Percentiles rank a stretch among this genome's conserved stretches.
phyloP scores from a whole-genome alignment of 768 basidiomycete species.

The Galerina sulciceps region DNA sequence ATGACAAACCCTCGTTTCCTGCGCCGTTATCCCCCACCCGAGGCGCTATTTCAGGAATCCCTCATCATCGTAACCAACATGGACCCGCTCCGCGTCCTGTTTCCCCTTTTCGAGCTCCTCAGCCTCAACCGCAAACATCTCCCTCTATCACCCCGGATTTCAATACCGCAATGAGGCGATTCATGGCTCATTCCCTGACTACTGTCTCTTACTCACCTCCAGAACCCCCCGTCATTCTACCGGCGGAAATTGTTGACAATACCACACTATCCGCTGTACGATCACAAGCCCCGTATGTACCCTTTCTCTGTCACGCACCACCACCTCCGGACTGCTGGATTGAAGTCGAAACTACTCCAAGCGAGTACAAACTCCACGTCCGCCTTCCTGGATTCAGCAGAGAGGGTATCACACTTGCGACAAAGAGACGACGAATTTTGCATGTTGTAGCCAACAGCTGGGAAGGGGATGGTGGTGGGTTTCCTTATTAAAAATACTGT shows the following conservation, averaged over 20 bases:
- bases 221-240: slow-evolving; percentile 62
- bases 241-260: slow-evolving; percentile 32
- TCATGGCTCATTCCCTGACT: slow-evolving; percentile 16
- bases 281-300: slow-evolving; percentile 34
- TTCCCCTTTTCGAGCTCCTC: slow-evolving; percentile 27
- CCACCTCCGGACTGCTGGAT: slow-evolving; percentile 66
- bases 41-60: not conserved
- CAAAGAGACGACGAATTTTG: slow-evolving; percentile 66
- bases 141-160: slow-evolving; percentile 10
- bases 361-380: slow-evolving; percentile 61
- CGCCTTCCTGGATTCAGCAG: slow-evolving; percentile 67
- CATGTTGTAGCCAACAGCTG: slow-evolving; percentile 79
- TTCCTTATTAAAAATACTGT: slow-evolving; percentile 1
- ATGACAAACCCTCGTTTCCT: slow-evolving; percentile 1
- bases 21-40: not conserved
- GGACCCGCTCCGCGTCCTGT: slow-evolving; percentile 16
- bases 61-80: not conserved
- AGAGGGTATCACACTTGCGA: slow-evolving; percentile 74
- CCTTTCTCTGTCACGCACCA: slow-evolving; percentile 66
- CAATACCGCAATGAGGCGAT: slow-evolving; percentile 25
- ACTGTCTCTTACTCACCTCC: slow-evolving; percentile 40
- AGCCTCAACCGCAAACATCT: slow-evolving; percentile 16
- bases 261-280: slow-evolving; percentile 5
- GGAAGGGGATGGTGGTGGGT: slow-evolving; percentile 62
- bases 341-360: slow-evolving; percentile 58